Evolutionary conservation across 2,329 filamentous ascomycete species (phyloP).

Genomic region (Diaporthe humulicola): DNA sequence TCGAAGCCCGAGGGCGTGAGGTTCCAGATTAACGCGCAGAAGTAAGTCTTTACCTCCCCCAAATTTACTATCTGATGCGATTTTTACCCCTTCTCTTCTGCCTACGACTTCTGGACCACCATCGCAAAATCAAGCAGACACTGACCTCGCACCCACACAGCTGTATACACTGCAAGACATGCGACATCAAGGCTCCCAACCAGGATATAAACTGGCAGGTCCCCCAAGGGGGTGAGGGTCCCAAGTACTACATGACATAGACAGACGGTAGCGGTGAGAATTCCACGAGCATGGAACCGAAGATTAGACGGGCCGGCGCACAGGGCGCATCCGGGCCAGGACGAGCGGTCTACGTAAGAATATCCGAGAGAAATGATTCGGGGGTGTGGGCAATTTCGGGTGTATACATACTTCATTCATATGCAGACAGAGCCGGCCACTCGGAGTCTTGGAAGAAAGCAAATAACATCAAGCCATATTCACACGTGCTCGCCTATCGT

Average conservation of each 20-base stretch:
- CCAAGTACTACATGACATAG: slow-evolving; percentile 79
- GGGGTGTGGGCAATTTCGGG: not conserved
- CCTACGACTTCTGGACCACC: not conserved
- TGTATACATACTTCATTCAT: not conserved
- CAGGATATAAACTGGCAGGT: slow-evolving; percentile 99
- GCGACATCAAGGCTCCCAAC: slow-evolving; percentile 96
- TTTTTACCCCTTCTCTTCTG: not conserved
- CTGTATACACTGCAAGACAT: slow-evolving; percentile 99
- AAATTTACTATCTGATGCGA: too few species aligned
- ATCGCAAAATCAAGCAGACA: slow-evolving; percentile 41
- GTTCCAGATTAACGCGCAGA: slow-evolving; percentile 98
- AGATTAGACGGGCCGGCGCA: not conserved
- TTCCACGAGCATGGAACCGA: not conserved
- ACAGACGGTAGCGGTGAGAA: not conserved
- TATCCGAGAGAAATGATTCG: not conserved
- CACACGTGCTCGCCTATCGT: not conserved
- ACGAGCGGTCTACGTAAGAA: not conserved
- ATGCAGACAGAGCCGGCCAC: not conserved
- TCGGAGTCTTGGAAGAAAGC: not conserved
- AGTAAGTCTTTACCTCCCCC: slow-evolving; percentile 71
- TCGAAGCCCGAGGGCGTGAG: slow-evolving; percentile 88
- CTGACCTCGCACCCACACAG: slow-evolving; percentile 61
- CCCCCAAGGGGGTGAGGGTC: slow-evolving; percentile 88
- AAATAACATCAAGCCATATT: not conserved
- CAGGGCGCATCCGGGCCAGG: not conserved